A percentile compares a stretch with the other conserved stretches of the same genome.
phyloP scores from a whole-genome alignment of 805 yeast genomes.

The Soucietia sequanensis region DNA sequence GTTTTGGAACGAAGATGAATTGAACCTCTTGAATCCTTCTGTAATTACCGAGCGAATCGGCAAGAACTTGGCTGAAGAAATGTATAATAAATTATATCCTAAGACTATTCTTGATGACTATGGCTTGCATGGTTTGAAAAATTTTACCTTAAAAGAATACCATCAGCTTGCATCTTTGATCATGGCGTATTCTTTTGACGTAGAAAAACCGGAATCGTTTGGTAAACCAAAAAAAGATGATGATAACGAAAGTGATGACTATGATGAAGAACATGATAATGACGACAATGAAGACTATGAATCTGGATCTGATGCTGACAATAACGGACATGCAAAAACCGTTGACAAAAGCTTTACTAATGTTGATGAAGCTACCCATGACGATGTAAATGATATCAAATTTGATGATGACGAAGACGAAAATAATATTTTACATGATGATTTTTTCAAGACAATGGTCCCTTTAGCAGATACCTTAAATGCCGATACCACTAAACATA shows the following conservation, averaged over 20 bases:
- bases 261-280: no score
- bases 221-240: slow-evolving; percentile 23
- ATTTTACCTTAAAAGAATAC: slow-evolving; percentile 55
- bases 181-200: slow-evolving; percentile 90
- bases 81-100: slow-evolving; percentile 50
- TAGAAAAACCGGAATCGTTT: slow-evolving; percentile 42
- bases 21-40: slow-evolving; percentile 63
- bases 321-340: no score
- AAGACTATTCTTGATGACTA: slow-evolving; percentile 25
- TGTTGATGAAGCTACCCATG: neutral
- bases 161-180: slow-evolving; percentile 75
- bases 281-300: slow-evolving; percentile 18
- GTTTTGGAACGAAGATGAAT: slow-evolving; percentile 73
- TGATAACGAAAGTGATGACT: slow-evolving; percentile 22
- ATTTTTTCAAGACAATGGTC: slow-evolving; percentile 76
- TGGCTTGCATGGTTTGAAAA: slow-evolving; percentile 28
- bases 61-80: slow-evolving; percentile 56
- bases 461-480: slow-evolving; percentile 91
- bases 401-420: slow-evolving; percentile 8
- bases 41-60: slow-evolving; percentile 71
- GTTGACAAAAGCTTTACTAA: no score
- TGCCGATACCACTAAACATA: slow-evolving; percentile 74
- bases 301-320: slow-evolving; percentile 7
- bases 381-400: neutral
- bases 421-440: slow-evolving; percentile 16